Conservation (phyloP, 75 land plant genomes). For the Selaginella tamariscina region DNA sequence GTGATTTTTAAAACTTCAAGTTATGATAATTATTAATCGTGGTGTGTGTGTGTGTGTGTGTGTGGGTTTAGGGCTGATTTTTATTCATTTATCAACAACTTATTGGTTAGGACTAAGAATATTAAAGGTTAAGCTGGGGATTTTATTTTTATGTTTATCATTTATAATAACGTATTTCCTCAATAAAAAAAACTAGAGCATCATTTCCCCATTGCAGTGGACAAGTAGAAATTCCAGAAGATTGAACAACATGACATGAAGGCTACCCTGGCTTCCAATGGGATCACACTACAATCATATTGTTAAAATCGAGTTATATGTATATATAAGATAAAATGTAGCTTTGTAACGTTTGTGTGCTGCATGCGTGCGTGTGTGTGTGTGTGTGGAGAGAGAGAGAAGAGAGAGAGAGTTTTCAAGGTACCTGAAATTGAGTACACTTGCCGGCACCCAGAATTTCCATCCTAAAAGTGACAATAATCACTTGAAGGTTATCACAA, state of each 20-base stretch:
- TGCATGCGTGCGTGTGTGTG: background rate
- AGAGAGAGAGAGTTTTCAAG: conserved; percentile 2
- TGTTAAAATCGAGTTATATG: background rate
- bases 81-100: too few species aligned
- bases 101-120: too few species aligned
- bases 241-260: conserved; percentile 92
- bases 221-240: conserved; percentile 92
- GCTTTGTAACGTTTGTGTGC: background rate
- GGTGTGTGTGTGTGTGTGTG: too few species aligned
- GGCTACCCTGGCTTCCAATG: conserved; percentile 75
- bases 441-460: conserved; percentile 95
- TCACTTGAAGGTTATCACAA: background rate
- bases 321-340: background rate
- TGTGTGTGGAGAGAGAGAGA: too few species aligned
- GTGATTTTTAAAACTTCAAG: too few species aligned
- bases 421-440: conserved; percentile 72
- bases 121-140: too few species aligned
- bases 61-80: too few species aligned
- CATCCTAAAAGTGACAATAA: conserved; percentile 41
- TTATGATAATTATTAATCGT: too few species aligned
- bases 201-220: conserved; percentile 41
- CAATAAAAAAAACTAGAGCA: too few species aligned
- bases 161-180: too few species aligned
- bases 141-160: too few species aligned
- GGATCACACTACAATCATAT: conserved; percentile 44